Conservation (phyloP, 208 protist genomes). For the Crithidia acanthocephali region DNA sequence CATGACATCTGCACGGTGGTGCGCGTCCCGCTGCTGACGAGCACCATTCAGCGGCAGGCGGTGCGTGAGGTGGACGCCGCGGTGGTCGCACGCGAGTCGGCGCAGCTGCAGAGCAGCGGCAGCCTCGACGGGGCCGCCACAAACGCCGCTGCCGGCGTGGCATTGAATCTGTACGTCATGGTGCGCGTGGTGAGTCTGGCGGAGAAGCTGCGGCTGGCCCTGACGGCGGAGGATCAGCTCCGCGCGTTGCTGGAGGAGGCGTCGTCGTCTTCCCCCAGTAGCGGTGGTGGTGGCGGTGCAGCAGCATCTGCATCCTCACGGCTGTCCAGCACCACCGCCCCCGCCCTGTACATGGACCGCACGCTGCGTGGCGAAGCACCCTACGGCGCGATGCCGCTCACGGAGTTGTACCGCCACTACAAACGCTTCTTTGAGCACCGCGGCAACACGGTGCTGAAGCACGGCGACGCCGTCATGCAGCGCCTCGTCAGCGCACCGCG, state of each 20-base stretch:
- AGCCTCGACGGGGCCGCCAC: neutral
- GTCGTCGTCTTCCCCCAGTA: neutral
- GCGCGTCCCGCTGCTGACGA: slow-evolving; percentile 38
- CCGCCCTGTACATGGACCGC: slow-evolving; percentile 23
- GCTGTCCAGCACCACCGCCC: neutral
- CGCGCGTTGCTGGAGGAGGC: slow-evolving; percentile 28
- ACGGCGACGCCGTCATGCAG: slow-evolving; percentile 39
- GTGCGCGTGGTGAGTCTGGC: slow-evolving; percentile 78
- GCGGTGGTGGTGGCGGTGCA: neutral
- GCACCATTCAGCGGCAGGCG: slow-evolving; percentile 17
- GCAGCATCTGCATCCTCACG: no score
- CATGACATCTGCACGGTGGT: slow-evolving; percentile 56
- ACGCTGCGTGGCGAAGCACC: slow-evolving; percentile 39
- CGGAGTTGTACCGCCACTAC: slow-evolving; percentile 72
- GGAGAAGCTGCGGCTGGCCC: slow-evolving; percentile 40
- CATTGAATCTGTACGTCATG: slow-evolving; percentile 53
- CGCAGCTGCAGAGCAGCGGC: slow-evolving; percentile 17
- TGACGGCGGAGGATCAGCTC: slow-evolving; percentile 50
- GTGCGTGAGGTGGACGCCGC: slow-evolving; percentile 14
- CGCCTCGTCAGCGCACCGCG: slow-evolving; percentile 14
- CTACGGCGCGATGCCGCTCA: slow-evolving; percentile 75
- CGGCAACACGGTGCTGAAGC: slow-evolving; percentile 47
- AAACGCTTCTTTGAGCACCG: slow-evolving; percentile 51
- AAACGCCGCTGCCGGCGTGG: slow-evolving; percentile 5
- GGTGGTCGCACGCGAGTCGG: slow-evolving; percentile 7